phyloP scores from a whole-genome alignment of 768 basidiomycete genomes.

The Boletus edulis region DNA sequence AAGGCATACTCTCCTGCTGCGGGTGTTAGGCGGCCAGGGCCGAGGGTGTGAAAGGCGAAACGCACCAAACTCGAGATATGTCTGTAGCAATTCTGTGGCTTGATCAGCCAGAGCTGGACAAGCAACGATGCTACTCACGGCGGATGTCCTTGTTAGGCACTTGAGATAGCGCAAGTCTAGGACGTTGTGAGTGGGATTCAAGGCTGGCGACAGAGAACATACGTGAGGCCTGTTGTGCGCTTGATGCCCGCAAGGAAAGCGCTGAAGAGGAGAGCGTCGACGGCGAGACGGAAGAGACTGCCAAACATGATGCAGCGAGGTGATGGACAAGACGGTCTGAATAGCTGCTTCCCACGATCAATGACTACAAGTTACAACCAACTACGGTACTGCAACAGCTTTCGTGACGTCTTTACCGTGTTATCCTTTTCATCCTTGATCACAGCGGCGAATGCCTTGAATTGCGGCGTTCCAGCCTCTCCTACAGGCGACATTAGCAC shows the following conservation, averaged over 20 bases:
- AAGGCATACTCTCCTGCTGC: slow-evolving; percentile 75
- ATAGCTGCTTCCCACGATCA: slow-evolving; percentile 16
- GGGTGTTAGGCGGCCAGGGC: not conserved
- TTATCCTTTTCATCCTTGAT: slow-evolving; percentile 77
- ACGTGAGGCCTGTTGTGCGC: slow-evolving; percentile 86
- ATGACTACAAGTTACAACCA: slow-evolving; percentile 8
- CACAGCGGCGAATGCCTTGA: slow-evolving; percentile 68
- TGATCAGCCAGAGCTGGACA: not conserved
- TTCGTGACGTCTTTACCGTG: slow-evolving; percentile 43
- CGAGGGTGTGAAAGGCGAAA: not conserved
- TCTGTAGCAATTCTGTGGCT: slow-evolving; percentile 58
- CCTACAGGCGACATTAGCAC: slow-evolving; percentile 33
- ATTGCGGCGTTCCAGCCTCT: slow-evolving; percentile 60
- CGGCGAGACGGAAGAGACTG: slow-evolving; percentile 55
- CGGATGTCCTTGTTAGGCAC: slow-evolving; percentile 89
- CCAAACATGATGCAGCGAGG: slow-evolving; percentile 25
- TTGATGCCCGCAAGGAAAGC: slow-evolving; percentile 84
- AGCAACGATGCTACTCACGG: slow-evolving; percentile 49
- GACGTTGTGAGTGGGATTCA: not conserved
- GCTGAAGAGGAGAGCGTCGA: slow-evolving; percentile 77
- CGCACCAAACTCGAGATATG: slow-evolving; percentile 80
- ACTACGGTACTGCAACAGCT: slow-evolving; percentile 30
- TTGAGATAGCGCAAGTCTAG: slow-evolving; percentile 67
- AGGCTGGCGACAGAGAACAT: slow-evolving; percentile 28
- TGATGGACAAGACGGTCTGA: not conserved